These are phyloP conservation scores for Orbilia brochopaga DNA, from an alignment of 2,329 filamentous ascomycete genomes.

Conservation along the genomic window DNA sequence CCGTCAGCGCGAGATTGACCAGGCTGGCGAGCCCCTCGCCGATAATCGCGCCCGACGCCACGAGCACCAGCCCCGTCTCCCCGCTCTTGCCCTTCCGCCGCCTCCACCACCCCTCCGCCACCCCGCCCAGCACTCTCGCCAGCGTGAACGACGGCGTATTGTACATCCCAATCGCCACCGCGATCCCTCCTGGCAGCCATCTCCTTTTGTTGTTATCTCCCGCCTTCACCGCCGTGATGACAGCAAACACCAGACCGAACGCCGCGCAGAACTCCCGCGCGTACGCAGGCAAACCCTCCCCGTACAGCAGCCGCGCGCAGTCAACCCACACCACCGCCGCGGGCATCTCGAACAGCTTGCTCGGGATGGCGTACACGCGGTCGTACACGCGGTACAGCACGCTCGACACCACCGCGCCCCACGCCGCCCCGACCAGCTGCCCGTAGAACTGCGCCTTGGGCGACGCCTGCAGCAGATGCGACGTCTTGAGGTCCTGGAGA, in stretches of 20 bases:
- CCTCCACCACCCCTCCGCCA: slow-evolving; percentile 79
- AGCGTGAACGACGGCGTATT: slow-evolving; percentile 96
- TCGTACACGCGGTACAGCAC: slow-evolving; percentile 90
- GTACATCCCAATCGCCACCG: slow-evolving; percentile 95
- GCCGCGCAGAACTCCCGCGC: slow-evolving; percentile 78
- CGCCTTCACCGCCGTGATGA: slow-evolving; percentile 68
- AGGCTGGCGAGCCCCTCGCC: slow-evolving; percentile 93
- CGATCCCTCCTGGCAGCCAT: slow-evolving; percentile 84
- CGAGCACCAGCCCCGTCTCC: slow-evolving; percentile 82
- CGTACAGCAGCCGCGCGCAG: slow-evolving; percentile 89
- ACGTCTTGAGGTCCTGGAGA: slow-evolving; percentile 96
- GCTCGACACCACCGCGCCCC: slow-evolving; percentile 84
- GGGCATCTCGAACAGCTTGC: slow-evolving; percentile 88
- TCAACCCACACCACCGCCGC: slow-evolving; percentile 98
- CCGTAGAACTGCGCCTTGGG: slow-evolving; percentile 97
- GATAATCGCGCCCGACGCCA: slow-evolving; percentile 87
- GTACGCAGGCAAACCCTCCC: slow-evolving; percentile 82
- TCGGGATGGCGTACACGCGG: slow-evolving; percentile 84
- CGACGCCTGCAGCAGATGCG: slow-evolving; percentile 86
- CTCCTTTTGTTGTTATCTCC: slow-evolving; percentile 62
- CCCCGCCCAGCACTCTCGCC: slow-evolving; percentile 80
- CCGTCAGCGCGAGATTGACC: slow-evolving; percentile 82
- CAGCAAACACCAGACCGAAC: slow-evolving; percentile 75
- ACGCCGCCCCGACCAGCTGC: slow-evolving; percentile 85
- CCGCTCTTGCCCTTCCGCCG: slow-evolving; percentile 60